Conservation (phyloP, 1,284 basidiomycete species). For the Xerocomus minutiporus region DNA sequence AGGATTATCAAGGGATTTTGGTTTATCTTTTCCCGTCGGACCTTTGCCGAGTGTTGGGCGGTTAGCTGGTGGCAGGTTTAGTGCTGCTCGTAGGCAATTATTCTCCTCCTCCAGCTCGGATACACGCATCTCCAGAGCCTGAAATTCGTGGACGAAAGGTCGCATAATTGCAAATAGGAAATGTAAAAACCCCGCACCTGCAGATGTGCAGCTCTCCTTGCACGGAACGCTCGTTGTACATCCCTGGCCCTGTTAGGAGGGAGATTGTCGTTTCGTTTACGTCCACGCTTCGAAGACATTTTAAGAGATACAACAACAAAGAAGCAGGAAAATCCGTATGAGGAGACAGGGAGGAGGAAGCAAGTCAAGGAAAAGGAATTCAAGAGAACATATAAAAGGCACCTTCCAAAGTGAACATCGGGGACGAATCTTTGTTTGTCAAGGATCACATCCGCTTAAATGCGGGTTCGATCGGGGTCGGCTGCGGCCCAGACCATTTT, state of each 20-base stretch:
- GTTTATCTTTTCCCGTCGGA: slow-evolving; percentile 78
- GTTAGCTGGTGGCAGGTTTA: slow-evolving; percentile 72
- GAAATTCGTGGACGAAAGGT: slow-evolving; percentile 33
- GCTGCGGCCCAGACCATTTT: slow-evolving; percentile 35
- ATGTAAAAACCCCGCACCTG: slow-evolving; percentile 50
- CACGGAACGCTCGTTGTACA: slow-evolving; percentile 89
- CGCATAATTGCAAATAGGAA: slow-evolving; percentile 38
- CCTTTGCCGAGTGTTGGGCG: slow-evolving; percentile 71
- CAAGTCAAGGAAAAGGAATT: slow-evolving; percentile 29
- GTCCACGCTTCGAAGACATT: slow-evolving; percentile 83
- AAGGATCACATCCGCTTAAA: slow-evolving; percentile 33
- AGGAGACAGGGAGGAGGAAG: slow-evolving; percentile 28
- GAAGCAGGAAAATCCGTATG: slow-evolving; percentile 17
- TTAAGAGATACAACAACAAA: slow-evolving; percentile 12
- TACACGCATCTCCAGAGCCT: slow-evolving; percentile 82
- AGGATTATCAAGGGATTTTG: slow-evolving; percentile 42
- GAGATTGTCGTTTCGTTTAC: slow-evolving; percentile 88
- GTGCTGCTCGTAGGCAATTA: slow-evolving; percentile 65
- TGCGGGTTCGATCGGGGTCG: slow-evolving; percentile 38
- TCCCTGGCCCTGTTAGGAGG: slow-evolving; percentile 89
- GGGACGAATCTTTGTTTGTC: slow-evolving; percentile 36
- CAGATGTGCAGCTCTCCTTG: slow-evolving; percentile 84
- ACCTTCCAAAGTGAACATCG: slow-evolving; percentile 34
- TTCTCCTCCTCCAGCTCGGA: slow-evolving; percentile 85
- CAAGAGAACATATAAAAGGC: slow-evolving; percentile 41